phyloP scores from a whole-genome alignment of 768 basidiomycete genomes.

The Panellus pusillus region DNA sequence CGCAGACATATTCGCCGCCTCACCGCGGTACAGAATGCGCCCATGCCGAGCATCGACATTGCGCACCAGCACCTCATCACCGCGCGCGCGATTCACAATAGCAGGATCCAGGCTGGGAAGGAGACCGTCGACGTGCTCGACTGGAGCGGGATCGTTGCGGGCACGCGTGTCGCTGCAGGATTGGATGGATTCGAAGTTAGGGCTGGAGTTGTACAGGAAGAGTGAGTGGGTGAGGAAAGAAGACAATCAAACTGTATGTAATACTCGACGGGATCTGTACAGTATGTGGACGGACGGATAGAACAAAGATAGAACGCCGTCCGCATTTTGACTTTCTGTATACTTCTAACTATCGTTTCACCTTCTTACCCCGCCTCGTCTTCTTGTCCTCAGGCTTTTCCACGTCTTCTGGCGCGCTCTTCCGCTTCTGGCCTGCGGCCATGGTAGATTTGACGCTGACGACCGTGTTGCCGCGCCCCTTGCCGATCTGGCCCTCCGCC shows the following conservation, averaged over 20 bases:
- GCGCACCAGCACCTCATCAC: conserved; percentile 81
- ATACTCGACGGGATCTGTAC: not conserved
- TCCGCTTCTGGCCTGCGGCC: conserved; percentile 56
- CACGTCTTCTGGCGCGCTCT: conserved; percentile 40
- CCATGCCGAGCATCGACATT: conserved; percentile 70
- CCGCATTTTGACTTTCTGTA: not conserved
- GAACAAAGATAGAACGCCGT: no score
- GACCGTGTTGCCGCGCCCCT: conserved; percentile 57
- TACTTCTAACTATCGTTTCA: conserved; percentile 39
- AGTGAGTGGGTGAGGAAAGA: conserved; percentile 1
- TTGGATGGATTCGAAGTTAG: conserved; percentile 44
- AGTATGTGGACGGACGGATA: not conserved
- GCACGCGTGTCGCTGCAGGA: conserved; percentile 74
- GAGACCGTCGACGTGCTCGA: conserved; percentile 61
- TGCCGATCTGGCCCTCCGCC: conserved; percentile 70
- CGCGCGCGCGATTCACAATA: conserved; percentile 68
- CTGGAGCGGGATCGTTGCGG: conserved; percentile 82
- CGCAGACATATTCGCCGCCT: conserved; percentile 68
- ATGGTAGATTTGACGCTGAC: conserved; percentile 68
- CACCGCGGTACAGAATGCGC: conserved; percentile 61
- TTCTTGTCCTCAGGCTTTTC: conserved; percentile 46
- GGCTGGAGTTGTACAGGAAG: conserved; percentile 15
- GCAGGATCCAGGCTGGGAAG: conserved; percentile 43
- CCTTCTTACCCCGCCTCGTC: conserved; percentile 44
- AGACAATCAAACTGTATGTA: conserved; percentile 8